phyloP scores from a whole-genome alignment of 768 basidiomycete species.

The Kwoniella dendrophila region DNA sequence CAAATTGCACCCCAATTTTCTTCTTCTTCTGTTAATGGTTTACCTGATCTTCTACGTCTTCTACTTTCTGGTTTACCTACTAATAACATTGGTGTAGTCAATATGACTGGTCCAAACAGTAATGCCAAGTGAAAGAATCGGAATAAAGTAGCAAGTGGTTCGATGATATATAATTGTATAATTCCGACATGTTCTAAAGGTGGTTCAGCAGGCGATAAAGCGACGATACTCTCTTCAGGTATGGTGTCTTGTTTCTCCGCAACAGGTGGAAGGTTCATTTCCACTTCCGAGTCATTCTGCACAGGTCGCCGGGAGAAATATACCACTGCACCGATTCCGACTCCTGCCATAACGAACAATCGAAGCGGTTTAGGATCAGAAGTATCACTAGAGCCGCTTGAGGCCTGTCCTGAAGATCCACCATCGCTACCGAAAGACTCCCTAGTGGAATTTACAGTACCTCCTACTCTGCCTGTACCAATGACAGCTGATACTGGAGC shows the following conservation, averaged over 20 bases:
- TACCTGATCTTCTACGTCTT: conserved; percentile 52
- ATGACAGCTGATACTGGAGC: conserved; percentile 33
- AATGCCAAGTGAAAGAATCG: conserved; percentile 80
- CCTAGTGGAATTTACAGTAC: conserved; percentile 9
- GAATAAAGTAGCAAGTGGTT: conserved; percentile 78
- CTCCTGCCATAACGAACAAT: conserved; percentile 29
- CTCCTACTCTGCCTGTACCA: conserved; percentile 28
- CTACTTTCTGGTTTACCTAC: conserved; percentile 60
- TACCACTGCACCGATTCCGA: conserved; percentile 31
- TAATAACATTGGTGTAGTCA: conserved; percentile 80
- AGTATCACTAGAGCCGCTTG: background rate
- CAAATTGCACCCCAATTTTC: conserved; percentile 91
- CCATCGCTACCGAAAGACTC: background rate
- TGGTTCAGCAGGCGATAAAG: conserved; percentile 69
- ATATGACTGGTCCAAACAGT: conserved; percentile 84
- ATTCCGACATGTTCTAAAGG: conserved; percentile 61
- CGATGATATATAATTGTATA: conserved; percentile 69
- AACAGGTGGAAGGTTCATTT: conserved; percentile 15
- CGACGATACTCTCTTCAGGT: conserved; percentile 19
- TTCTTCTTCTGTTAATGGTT: conserved; percentile 61
- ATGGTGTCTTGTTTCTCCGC: background rate
- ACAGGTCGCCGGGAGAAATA: conserved; percentile 31
- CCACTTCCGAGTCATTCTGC: conserved; percentile 29
- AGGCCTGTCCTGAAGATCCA: background rate
- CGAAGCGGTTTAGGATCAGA: conserved; percentile 11